Evolutionary conservation across 371 early-diverging fungal genomes (phyloP).

Genomic region (Saksenaea oblongispora): DNA sequence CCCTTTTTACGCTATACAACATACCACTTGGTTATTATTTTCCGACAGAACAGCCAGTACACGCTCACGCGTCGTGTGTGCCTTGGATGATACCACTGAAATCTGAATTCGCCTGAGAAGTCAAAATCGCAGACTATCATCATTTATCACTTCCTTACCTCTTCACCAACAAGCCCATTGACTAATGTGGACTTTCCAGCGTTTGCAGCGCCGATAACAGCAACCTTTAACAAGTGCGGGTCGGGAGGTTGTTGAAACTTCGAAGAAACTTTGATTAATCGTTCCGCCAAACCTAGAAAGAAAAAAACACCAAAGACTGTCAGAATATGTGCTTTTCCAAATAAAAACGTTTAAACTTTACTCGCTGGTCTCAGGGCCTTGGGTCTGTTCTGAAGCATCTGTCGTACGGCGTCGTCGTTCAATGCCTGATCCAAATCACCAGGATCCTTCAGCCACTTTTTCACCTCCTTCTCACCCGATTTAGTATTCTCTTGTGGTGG

Average conservation of each 20-base stretch:
- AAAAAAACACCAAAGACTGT: neutral
- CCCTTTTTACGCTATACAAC: neutral
- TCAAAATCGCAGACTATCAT: neutral
- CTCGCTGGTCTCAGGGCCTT: conserved; percentile 2
- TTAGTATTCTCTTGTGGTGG: neutral
- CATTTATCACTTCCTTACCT: conserved; percentile 22
- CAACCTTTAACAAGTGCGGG: conserved; percentile 64
- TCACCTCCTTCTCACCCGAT: neutral
- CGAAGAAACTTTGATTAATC: conserved; percentile 37
- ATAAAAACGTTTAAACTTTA: neutral
- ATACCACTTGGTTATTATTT: conserved; percentile 59
- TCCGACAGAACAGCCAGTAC: conserved; percentile 59
- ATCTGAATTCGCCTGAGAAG: conserved; percentile 27
- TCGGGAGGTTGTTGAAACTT: conserved; percentile 63
- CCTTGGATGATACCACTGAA: conserved; percentile 70
- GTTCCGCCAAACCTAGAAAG: conserved; percentile 23
- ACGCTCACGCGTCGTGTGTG: conserved; percentile 78
- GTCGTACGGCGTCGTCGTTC: neutral
- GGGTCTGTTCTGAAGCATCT: neutral
- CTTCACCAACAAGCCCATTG: conserved; percentile 63
- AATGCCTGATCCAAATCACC: neutral
- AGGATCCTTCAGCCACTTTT: neutral
- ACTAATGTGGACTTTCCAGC: conserved; percentile 82
- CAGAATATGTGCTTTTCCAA: neutral
- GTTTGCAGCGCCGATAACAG: conserved; percentile 77